These are phyloP conservation scores for Pterocarpus santalinus DNA, from an alignment of 306 rosid species.

Conservation along the genomic window DNA sequence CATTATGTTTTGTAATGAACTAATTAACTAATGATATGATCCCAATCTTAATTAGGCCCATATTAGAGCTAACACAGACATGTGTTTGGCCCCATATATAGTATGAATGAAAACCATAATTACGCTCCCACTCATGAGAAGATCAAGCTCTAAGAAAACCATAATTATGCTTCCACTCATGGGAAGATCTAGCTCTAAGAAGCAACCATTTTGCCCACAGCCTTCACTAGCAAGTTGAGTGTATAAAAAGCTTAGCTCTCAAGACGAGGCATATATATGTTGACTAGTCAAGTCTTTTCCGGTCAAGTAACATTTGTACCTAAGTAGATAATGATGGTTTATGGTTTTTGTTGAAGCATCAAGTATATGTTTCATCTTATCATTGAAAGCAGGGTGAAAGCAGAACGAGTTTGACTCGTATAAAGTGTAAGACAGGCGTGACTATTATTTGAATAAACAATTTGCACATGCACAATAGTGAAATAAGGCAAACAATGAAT, in stretches of 20 bases:
- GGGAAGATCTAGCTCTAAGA: background rate
- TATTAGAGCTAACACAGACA: slow-evolving; percentile 14
- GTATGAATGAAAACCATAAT: slow-evolving; percentile 16
- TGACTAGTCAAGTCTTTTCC: slow-evolving; percentile 49
- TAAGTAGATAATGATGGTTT: slow-evolving; percentile 28
- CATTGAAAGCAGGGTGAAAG: background rate
- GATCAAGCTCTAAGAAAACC: background rate
- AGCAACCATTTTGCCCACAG: slow-evolving; percentile 30
- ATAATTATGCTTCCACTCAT: background rate
- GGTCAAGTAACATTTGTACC: slow-evolving; percentile 12
- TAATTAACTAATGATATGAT: slow-evolving; percentile 38
- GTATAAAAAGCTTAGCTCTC: slow-evolving; percentile 26
- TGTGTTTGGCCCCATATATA: slow-evolving; percentile 5
- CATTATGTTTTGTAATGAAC: slow-evolving; percentile 19
- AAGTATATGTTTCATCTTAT: background rate
- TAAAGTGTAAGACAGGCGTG: background rate
- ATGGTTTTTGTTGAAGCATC: background rate
- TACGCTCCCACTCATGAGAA: background rate
- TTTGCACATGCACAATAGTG: slow-evolving; percentile 37
- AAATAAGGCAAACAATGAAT: slow-evolving; percentile 2
- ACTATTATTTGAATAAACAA: slow-evolving; percentile 12
- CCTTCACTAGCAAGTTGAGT: slow-evolving; percentile 21
- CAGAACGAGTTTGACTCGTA: slow-evolving; percentile 11
- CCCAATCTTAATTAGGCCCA: slow-evolving; percentile 14
- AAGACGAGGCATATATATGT: slow-evolving; percentile 24